Evolutionary conservation across 2,329 filamentous ascomycete species (phyloP).

Genomic region (Penicillium sp.): DNA sequence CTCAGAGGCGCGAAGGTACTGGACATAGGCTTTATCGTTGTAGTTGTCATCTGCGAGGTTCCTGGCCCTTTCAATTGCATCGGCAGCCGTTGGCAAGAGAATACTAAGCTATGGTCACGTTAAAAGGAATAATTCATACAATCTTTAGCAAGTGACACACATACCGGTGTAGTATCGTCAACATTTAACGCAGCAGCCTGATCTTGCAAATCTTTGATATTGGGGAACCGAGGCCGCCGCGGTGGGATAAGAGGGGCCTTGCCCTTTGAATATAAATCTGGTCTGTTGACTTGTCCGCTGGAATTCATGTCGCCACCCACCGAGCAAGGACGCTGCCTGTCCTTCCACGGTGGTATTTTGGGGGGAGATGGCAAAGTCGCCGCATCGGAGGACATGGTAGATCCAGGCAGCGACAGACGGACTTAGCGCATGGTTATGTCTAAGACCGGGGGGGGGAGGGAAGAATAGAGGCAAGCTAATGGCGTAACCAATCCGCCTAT

Average conservation of each 20-base stretch:
- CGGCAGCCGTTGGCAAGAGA: slow-evolving; percentile 36
- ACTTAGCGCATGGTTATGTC: slow-evolving; percentile 28
- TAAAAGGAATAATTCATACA: slow-evolving; percentile 16
- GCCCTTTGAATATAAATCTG: slow-evolving; percentile 26
- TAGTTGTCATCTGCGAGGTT: slow-evolving; percentile 32
- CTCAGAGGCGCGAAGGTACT: slow-evolving; percentile 79
- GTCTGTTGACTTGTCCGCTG: slow-evolving; percentile 25
- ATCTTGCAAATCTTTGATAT: slow-evolving; percentile 43
- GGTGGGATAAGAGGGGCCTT: slow-evolving; percentile 12
- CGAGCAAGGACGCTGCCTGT: slow-evolving; percentile 25
- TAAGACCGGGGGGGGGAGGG: not conserved
- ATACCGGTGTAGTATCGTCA: slow-evolving; percentile 34
- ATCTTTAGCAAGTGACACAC: not conserved
- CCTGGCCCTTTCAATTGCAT: slow-evolving; percentile 37
- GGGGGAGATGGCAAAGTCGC: slow-evolving; percentile 38
- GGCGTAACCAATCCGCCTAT: not conserved
- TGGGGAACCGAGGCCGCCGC: slow-evolving; percentile 33
- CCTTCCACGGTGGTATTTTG: slow-evolving; percentile 35
- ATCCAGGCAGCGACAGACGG: slow-evolving; percentile 15
- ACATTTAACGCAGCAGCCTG: slow-evolving; percentile 36
- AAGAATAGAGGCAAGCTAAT: not conserved
- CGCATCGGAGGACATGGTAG: slow-evolving; percentile 41
- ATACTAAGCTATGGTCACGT: slow-evolving; percentile 32
- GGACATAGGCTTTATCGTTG: slow-evolving; percentile 73
- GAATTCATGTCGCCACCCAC: slow-evolving; percentile 30